Evolutionary conservation across 306 rosid species (phyloP), one percentile per base, ranked within the genome.

Genomic region (Ammopiptanthus mongolicus): DNA sequence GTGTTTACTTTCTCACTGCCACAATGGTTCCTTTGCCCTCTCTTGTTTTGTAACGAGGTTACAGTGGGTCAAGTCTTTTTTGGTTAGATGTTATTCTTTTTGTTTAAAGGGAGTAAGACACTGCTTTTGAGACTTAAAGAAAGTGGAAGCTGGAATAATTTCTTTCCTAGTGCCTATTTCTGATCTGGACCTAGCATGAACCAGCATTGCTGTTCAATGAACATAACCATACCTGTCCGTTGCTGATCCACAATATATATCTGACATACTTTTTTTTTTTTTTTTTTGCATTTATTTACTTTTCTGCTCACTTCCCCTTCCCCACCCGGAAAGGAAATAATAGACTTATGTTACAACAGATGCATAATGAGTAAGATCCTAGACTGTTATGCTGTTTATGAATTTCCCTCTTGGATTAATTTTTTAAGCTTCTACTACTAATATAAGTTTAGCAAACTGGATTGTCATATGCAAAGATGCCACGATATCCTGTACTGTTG

Each of bases 1-100:
- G 52, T 73, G 18, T 39, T 14, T 14, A 21, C 37, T 73, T 63
- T 83, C 75, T 44, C 75, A 52, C 55, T 21, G 19, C 53, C 59
- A 41, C 1, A 1, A 3, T 25, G 28, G 50, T 28, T 42, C 47
- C 13, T 39, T 64, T 23, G 2, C 31, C 41, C 9, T 62, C 18
- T 41, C 55, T n/a, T 63, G 23, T 21, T 13, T 29, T 63, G 44
- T 36, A 64, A 13, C 13, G 3, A 56, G 22, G 44, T 63, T 64
- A 64, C 15, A 44, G 11, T 46, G 78, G 58, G 8, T 41, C 31
- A 59, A 58, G 5, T 28, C n/a, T 1, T 42, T 44, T 59, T 42
- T 1, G 3, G 37, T 28, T 46, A 21, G 50, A 47, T 70, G 46
- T 73, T 73, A n/a, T 44, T 42, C 48, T 59, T 23, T 41, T 12